Evolutionary conservation across 2,329 filamentous ascomycete species (phyloP), one percentile per base, ranked within the genome.

Genomic region (Fusarium phyllophilum): DNA sequence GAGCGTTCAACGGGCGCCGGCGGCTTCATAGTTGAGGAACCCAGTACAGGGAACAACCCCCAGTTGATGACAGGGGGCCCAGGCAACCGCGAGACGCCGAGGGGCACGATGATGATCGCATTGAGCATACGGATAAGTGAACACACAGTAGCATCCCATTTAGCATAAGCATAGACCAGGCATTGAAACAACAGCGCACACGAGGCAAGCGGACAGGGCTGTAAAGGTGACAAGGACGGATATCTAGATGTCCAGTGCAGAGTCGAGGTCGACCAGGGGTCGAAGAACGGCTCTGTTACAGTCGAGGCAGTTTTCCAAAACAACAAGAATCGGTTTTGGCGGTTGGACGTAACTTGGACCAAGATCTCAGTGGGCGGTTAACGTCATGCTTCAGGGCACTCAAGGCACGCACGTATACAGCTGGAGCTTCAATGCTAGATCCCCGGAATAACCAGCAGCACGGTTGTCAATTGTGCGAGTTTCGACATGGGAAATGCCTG

Each of bases 401-500:
- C 36, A 18, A 33, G 26, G 57, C 34, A 57, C 31, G n/a, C 22
- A 56, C 22, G 20, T 18, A 41, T 36, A 45, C 57, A 54, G 64
- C 70, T 68, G 58, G 60, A 74, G 63, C 64, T 55, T 58, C 49
- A 52, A 39, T 59, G 42, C 48, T 62, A 64, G 56, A 56, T 68
- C 70, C 49, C 64, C 51, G 62, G 67, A 52, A 67, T 63, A 67
- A 41, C 52, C 63, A 68, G 39, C 54, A 74, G 64, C 68, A 67
- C 69, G 62, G 71, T 48, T 66, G 52, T 49, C 51, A 65, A 42
- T 61, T 63, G 57, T 48, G 68, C 49, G 52, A 59, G 44, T 66
- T 55, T 52, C 56, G 68, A 48, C 67, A 73, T 72, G 75, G 72
- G 52, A 75, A 66, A 77, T 75, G 73, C 73, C 68, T 77, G 73